Conservation (phyloP, 2,329 filamentous ascomycete species). For the Botryotinia convoluta region DNA sequence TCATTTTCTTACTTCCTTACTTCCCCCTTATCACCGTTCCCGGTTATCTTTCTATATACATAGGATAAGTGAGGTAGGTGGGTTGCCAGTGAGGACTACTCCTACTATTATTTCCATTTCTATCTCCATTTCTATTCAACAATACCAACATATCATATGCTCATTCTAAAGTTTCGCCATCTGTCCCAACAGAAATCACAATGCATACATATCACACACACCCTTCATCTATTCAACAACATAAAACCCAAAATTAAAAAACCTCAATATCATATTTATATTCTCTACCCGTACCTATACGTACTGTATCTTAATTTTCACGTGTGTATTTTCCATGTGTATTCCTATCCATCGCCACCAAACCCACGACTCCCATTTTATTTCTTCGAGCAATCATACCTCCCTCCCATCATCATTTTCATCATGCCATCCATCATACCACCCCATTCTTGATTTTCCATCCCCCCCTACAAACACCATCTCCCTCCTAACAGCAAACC, state of each 20-base stretch:
- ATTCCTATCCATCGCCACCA: slow-evolving; percentile 2
- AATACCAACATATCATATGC: background rate
- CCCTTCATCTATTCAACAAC: background rate
- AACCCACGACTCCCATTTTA: background rate
- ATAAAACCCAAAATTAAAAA: background rate
- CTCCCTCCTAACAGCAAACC: too few relatives aligned
- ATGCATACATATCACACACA: background rate
- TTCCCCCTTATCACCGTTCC: background rate
- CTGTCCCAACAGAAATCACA: background rate
- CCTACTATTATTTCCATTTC: background rate
- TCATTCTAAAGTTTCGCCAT: background rate
- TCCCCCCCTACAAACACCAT: slow-evolving; percentile 35
- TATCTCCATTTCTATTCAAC: background rate
- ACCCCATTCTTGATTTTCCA: background rate
- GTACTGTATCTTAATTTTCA: background rate
- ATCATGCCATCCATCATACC: background rate
- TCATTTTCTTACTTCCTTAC: background rate
- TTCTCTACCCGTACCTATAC: background rate
- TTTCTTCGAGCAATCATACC: slow-evolving; percentile 6
- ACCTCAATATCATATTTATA: background rate
- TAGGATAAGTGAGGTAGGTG: too few relatives aligned
- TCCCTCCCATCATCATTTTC: slow-evolving; percentile 5
- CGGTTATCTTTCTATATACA: background rate
- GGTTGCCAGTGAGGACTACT: background rate
- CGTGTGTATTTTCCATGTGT: background rate